Evolutionary conservation across 106 monocot genomes (phyloP).

Genomic region (Ottelia alismoides): DNA sequence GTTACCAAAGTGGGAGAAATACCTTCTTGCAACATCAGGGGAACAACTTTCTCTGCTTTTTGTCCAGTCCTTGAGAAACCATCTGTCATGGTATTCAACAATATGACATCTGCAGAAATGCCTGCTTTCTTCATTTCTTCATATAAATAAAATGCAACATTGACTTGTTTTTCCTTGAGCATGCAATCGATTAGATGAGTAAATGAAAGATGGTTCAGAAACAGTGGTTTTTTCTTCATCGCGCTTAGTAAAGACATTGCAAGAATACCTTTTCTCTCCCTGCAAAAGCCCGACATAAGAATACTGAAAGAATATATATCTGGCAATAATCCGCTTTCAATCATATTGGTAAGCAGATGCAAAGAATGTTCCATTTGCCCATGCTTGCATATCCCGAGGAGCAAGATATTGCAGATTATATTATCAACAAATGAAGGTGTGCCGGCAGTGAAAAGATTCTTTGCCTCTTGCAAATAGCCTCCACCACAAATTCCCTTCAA

Average conservation of each 20-base stretch:
- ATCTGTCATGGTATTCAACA: conserved; percentile 58
- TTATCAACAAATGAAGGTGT: conserved; percentile 28
- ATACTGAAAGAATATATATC: conserved; percentile 57
- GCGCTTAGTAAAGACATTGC: conserved; percentile 38
- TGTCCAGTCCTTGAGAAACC: conserved; percentile 50
- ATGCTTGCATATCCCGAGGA: conserved; percentile 38
- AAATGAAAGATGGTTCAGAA: conserved; percentile 46
- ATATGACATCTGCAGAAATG: conserved; percentile 23
- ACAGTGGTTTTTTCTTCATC: conserved; percentile 35
- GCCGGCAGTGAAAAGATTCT: conserved; percentile 25
- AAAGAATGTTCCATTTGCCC: conserved; percentile 51
- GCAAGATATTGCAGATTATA: conserved; percentile 40
- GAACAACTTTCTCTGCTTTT: conserved; percentile 33
- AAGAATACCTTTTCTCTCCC: conserved; percentile 40
- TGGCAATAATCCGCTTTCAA: conserved; percentile 39
- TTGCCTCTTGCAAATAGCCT: conserved; percentile 39
- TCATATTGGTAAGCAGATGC: conserved; percentile 47
- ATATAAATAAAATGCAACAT: conserved; percentile 57
- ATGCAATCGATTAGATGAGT: conserved; percentile 58
- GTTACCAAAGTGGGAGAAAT: conserved; percentile 40
- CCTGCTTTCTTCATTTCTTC: conserved; percentile 50
- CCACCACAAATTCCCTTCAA: conserved; percentile 58
- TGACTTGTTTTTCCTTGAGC: conserved; percentile 44
- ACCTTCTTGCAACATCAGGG: conserved; percentile 40
- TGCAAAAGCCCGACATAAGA: conserved; percentile 58